Evolutionary conservation across 345 rosid species (phyloP), one percentile per base, ranked within the genome.

Genomic region (Arabidopsis thaliana): DNA sequence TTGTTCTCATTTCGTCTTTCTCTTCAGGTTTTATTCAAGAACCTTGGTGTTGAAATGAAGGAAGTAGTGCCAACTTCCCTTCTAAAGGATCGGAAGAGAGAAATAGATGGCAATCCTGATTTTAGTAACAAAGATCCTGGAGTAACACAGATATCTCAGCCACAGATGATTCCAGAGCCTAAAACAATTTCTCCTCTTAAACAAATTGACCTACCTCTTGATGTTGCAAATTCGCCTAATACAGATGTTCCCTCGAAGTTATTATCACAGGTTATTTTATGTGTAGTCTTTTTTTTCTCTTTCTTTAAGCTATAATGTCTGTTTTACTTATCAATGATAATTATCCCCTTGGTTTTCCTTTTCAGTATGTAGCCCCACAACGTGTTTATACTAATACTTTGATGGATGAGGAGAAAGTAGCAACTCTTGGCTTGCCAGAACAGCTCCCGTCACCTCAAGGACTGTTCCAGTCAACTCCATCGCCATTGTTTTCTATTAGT

Each of bases 91-190:
- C 88, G 96, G 55, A 88, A 87, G 62, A 85, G 98, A 82, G 98
- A 94, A 82, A 78, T 91, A 38, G 97, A 92, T 80, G 98, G 98
- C 44, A 94, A 91, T 74, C 97, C 98, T 59, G 98, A 94, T 84
- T 94, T 94, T 82, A 91, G 96, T 22, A 94, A 86, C 75, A 95
- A 95, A 82, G 97, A 92, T 82, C 80, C 80, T 30, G 97, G 86
- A 38, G 88, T 81, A 45, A 22, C 80, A 25, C 80, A 77, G 44
- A 64, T 57, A 57, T 80, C 96, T 45, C 97, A 95, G 68, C 81
- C 88, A 14, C 93, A 84, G 74, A 81, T 88, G 67, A 81, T 85
- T 75, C 72, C 91, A 9, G 99, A 95, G 66, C 87, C 85, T 67
- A 95, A 95, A 78, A 78, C 86, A 25, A 75, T 85, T 37, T 71